Percentiles rank a stretch among this genome's conserved stretches.
Conservation (phyloP, 139 green algal species). For the Haematococcus sp. region DNA sequence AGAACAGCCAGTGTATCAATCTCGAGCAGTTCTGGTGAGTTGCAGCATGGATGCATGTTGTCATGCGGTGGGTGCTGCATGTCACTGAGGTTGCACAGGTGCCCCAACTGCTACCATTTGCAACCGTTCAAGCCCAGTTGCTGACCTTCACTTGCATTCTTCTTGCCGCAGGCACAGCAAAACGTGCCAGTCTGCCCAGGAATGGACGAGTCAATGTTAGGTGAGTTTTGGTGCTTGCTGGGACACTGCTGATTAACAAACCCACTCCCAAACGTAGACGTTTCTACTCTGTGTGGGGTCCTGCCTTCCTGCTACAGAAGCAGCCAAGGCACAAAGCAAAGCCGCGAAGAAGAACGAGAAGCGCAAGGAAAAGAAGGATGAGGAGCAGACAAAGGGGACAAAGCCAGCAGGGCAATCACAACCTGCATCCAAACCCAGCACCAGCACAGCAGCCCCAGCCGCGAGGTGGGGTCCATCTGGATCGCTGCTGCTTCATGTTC, state of each 20-base stretch:
- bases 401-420: background rate
- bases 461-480: too few relatives aligned
- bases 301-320: background rate
- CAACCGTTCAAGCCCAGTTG: too few relatives aligned
- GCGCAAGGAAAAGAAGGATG: constrained; percentile 10
- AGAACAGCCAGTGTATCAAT: background rate
- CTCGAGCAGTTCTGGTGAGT: background rate
- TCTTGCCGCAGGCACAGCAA: background rate
- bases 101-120: too few relatives aligned
- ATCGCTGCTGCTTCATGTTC: too few relatives aligned
- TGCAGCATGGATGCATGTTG: background rate
- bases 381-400: background rate
- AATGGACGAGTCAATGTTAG: background rate
- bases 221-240: background rate
- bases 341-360: constrained; percentile 11
- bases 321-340: background rate
- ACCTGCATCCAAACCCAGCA: background rate
- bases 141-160: background rate
- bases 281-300: background rate
- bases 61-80: too few relatives aligned
- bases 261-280: too few relatives aligned
- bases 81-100: too few relatives aligned
- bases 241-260: background rate
- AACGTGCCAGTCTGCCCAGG: constrained; percentile 10
- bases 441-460: background rate